Evolutionary conservation across 129 eudicot species (phyloP).

Genomic region (Helianthus tuberosus): DNA sequence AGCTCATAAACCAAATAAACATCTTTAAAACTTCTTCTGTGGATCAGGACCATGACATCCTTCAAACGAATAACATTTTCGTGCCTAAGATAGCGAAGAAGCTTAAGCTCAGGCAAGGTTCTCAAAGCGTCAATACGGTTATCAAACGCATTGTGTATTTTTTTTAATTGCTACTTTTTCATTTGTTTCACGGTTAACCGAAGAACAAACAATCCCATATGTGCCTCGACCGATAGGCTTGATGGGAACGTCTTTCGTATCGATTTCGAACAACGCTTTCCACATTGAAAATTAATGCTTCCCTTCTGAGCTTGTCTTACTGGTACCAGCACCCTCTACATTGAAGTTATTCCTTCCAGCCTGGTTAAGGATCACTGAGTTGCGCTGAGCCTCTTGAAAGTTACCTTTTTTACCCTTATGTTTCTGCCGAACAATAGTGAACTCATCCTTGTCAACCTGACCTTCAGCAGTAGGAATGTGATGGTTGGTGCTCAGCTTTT

Average conservation of each 20-base stretch:
- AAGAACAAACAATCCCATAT: slow-evolving; percentile 79
- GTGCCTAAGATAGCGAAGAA: slow-evolving; percentile 71
- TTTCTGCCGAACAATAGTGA: no score
- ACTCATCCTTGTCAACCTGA: no score
- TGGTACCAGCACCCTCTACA: no score
- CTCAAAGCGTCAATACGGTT: slow-evolving; percentile 77
- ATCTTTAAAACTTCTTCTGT: slow-evolving; percentile 70
- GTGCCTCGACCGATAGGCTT: slow-evolving; percentile 77
- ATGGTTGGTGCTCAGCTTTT: no score
- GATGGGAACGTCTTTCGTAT: slow-evolving; percentile 72
- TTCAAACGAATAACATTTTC: slow-evolving; percentile 70
- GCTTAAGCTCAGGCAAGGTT: slow-evolving; percentile 70
- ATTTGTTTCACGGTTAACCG: slow-evolving; percentile 74
- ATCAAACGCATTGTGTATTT: slow-evolving; percentile 69
- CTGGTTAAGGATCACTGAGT: no score
- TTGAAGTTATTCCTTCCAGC: no score
- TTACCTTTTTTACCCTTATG: no score
- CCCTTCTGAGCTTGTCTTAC: no score
- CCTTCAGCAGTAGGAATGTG: no score
- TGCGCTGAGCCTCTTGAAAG: no score
- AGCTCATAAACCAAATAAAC: slow-evolving; percentile 84
- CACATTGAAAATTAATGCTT: slow-evolving; percentile 88
- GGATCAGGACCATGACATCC: slow-evolving; percentile 76
- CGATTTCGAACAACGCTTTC: slow-evolving; percentile 78
- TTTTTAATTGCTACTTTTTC: slow-evolving; percentile 82